phyloP scores from a whole-genome alignment of 106 monocot genomes.

The Acanthochlamys bracteata region DNA sequence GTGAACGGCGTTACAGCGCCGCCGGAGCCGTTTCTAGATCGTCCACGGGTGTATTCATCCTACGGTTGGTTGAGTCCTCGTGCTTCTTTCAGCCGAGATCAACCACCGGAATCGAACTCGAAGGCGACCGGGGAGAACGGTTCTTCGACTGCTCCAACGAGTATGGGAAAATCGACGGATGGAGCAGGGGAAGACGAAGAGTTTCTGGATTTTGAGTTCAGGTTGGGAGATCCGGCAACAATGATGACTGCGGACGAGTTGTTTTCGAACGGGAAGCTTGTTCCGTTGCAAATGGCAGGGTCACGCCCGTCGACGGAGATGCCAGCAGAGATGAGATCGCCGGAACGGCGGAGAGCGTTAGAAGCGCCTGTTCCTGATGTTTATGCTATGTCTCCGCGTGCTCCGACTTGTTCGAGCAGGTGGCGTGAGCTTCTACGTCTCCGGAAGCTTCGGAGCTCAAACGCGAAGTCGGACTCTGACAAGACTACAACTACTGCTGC shows the following conservation, averaged over 20 bases:
- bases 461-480: neutral
- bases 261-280: constrained; percentile 81
- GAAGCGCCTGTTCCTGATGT: constrained; percentile 21
- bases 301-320: neutral
- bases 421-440: constrained; percentile 50
- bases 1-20: constrained; percentile 18
- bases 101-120: neutral
- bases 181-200: constrained; percentile 5
- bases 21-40: constrained; percentile 24
- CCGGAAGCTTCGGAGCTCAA: constrained; percentile 17
- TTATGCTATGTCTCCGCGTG: constrained; percentile 56
- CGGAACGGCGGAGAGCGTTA: constrained; percentile 7
- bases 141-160: neutral
- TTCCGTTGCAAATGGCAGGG: constrained; percentile 47
- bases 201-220: constrained; percentile 72
- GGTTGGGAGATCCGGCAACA: constrained; percentile 38
- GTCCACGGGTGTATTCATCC: constrained; percentile 13
- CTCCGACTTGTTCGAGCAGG: constrained; percentile 63
- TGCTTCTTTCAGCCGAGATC: constrained; percentile 42
- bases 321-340: neutral
- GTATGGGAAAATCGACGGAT: neutral
- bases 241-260: constrained; percentile 85
- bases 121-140: neutral
- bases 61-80: constrained; percentile 37
- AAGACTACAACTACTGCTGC: neutral